A percentile compares a stretch with the other conserved stretches of the same genome.
These are phyloP conservation scores for Globisporangium canariense DNA, from an alignment of 352 stramenopile genomes.

Conservation along the genomic window DNA sequence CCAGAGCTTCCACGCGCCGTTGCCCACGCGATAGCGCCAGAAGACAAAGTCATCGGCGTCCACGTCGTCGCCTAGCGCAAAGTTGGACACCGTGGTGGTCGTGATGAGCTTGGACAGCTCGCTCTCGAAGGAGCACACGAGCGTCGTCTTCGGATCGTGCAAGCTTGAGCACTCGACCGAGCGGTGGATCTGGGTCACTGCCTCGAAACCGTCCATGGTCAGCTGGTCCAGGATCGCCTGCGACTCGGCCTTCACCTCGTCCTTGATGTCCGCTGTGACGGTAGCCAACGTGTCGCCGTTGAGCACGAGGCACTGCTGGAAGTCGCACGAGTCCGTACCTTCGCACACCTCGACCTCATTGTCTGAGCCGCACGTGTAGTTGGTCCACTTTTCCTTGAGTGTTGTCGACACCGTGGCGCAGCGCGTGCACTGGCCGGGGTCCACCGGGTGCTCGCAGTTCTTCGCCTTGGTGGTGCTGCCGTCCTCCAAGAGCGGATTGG, in stretches of 20 bases:
- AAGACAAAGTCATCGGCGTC: constrained; percentile 44
- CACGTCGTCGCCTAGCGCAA: constrained; percentile 6
- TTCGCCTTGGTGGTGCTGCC: constrained; percentile 20
- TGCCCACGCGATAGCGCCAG: constrained; percentile 58
- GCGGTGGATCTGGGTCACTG: constrained; percentile 58
- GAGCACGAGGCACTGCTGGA: constrained; percentile 58
- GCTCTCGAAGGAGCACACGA: constrained; percentile 32
- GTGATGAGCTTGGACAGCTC: constrained; percentile 40
- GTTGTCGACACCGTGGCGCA: constrained; percentile 44
- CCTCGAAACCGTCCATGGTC: constrained; percentile 37
- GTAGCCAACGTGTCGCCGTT: constrained; percentile 45
- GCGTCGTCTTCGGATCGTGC: constrained; percentile 19
- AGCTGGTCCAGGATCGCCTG: constrained; percentile 35
- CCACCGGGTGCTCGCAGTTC: constrained; percentile 26
- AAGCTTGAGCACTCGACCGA: constrained; percentile 47
- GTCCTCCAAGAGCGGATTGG: constrained; percentile 32
- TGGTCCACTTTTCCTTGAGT: constrained; percentile 58
- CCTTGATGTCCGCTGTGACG: constrained; percentile 29
- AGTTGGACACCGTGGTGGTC: constrained; percentile 21
- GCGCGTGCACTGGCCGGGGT: constrained; percentile 32
- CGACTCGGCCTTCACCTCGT: constrained; percentile 25
- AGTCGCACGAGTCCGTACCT: constrained; percentile 29
- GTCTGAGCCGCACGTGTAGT: constrained; percentile 56
- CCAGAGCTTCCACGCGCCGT: constrained; percentile 31
- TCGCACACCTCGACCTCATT: constrained; percentile 40